phyloP scores from a whole-genome alignment of 176 grass and related monocot genomes.

The Luzula sylvatica region DNA sequence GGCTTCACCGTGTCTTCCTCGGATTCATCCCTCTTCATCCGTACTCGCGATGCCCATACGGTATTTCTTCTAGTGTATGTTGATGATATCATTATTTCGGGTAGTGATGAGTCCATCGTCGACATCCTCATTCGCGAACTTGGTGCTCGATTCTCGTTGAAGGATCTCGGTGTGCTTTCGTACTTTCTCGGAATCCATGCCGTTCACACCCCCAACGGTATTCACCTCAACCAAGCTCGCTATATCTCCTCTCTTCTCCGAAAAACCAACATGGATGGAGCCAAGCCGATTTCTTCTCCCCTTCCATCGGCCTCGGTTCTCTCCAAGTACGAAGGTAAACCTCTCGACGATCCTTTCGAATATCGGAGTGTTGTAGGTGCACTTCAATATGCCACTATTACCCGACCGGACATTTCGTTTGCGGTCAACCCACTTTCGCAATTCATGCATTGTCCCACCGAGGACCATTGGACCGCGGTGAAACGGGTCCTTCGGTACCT shows the following conservation, averaged over 20 bases:
- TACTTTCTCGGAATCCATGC: background rate
- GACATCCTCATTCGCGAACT: background rate
- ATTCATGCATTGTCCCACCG: constrained; percentile 3
- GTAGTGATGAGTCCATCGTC: background rate
- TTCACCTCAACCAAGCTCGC: background rate
- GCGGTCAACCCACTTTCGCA: background rate
- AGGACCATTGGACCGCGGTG: background rate
- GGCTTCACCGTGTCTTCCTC: background rate
- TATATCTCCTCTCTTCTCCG: background rate
- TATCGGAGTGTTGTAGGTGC: too few relatives aligned
- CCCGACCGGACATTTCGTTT: background rate
- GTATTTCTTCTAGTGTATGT: background rate
- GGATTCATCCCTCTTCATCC: background rate
- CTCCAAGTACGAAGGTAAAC: background rate
- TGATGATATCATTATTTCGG: background rate
- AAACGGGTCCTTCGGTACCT: constrained; percentile 10
- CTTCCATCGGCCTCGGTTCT: background rate
- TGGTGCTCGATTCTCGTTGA: background rate
- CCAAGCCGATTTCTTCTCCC: background rate
- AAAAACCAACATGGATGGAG: background rate
- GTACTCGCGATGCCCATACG: background rate
- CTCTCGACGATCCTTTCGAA: background rate
- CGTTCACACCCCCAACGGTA: too few relatives aligned
- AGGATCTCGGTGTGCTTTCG: background rate
- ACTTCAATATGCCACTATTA: background rate